Conservation (phyloP, 208 protist species). For the Crithidia bombi region DNA sequence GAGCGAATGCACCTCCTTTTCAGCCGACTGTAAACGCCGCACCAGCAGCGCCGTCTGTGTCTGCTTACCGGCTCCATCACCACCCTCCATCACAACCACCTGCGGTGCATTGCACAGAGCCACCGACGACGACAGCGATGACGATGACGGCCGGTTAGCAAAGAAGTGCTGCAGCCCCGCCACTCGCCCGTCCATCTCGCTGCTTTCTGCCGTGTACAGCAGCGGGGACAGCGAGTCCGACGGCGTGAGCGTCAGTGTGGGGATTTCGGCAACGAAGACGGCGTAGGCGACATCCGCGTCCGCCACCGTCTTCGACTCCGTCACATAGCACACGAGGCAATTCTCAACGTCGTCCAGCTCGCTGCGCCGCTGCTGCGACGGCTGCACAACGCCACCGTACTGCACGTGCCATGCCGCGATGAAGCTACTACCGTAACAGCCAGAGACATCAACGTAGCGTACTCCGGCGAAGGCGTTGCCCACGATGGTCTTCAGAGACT, state of each 20-base stretch:
- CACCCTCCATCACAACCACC: conserved; percentile 89
- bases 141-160: conserved; percentile 9
- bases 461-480: conserved; percentile 22
- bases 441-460: conserved; percentile 12
- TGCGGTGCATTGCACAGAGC: conserved; percentile 13
- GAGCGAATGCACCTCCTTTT: conserved; percentile 50
- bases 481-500: conserved; percentile 1
- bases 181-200: background rate
- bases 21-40: conserved; percentile 10
- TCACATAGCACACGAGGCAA: conserved; percentile 71
- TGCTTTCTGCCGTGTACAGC: conserved; percentile 15
- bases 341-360: conserved; percentile 24
- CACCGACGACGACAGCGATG: too few species aligned
- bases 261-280: conserved; percentile 57
- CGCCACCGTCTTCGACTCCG: conserved; percentile 47
- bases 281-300: conserved; percentile 72
- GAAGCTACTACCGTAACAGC: conserved; percentile 6
- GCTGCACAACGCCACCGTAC: conserved; percentile 5
- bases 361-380: background rate
- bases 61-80: conserved; percentile 91
- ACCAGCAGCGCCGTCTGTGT: conserved; percentile 85
- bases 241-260: conserved; percentile 45
- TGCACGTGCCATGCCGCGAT: conserved; percentile 26
- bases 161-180: conserved; percentile 39
- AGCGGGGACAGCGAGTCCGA: conserved; percentile 48